Evolutionary conservation across 495 filamentous ascomycete genomes (phyloP).

Genomic region (Neurospora intermedia): DNA sequence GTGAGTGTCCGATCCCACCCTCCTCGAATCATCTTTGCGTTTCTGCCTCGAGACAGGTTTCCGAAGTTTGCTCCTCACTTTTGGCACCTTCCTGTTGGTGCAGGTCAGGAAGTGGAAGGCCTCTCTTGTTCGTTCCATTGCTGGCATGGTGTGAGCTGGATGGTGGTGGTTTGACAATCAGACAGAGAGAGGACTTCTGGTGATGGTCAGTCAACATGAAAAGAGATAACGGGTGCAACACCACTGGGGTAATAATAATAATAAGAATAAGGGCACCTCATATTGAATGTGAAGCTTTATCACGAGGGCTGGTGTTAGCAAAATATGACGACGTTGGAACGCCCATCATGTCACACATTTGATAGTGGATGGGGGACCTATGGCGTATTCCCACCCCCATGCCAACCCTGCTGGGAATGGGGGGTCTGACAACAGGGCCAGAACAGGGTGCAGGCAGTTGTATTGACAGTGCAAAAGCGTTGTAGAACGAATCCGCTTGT

Average conservation of each 20-base stretch:
- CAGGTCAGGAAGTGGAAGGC: slow-evolving; percentile 7
- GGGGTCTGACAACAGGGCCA: too few species aligned
- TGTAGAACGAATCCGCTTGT: too few species aligned
- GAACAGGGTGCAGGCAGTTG: too few species aligned
- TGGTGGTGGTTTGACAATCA: not conserved
- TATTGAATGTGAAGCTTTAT: not conserved
- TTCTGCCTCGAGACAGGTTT: slow-evolving; percentile 25
- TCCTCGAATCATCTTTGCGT: slow-evolving; percentile 9
- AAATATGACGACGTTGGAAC: slow-evolving; percentile 30
- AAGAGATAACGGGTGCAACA: not conserved
- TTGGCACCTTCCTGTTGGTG: slow-evolving; percentile 20
- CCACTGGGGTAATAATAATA: not conserved
- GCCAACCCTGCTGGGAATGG: slow-evolving; percentile 5
- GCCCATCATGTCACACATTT: not conserved
- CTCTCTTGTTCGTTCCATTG: slow-evolving; percentile 26
- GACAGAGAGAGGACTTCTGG: not conserved
- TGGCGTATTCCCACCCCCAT: slow-evolving; percentile 12
- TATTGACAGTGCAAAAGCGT: too few species aligned
- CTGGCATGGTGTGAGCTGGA: not conserved
- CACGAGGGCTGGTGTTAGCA: not conserved
- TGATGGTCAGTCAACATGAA: not conserved
- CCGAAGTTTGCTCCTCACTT: slow-evolving; percentile 32
- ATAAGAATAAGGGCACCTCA: not conserved
- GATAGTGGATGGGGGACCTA: not conserved
- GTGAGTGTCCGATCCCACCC: slow-evolving; percentile 7